These are phyloP conservation scores for Neopestalotiopsis sp. DNA, from an alignment of 2,329 filamentous ascomycete genomes.

Conservation along the genomic window DNA sequence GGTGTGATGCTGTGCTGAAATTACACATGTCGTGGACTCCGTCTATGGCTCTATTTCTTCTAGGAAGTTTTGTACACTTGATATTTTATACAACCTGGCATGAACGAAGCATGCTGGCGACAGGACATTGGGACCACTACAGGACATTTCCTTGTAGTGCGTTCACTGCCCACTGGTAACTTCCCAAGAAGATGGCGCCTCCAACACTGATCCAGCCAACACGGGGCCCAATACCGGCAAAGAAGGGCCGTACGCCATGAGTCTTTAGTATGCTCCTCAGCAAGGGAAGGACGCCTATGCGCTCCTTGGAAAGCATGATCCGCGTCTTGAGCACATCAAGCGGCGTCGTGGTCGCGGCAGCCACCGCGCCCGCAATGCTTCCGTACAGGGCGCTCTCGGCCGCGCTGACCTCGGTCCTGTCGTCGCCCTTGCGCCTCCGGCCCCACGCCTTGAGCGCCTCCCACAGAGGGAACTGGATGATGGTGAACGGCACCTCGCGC, in stretches of 20 bases:
- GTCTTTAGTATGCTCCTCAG: constrained; percentile 68
- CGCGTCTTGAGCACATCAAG: constrained; percentile 96
- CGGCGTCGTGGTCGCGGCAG: constrained; percentile 88
- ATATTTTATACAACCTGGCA: neutral
- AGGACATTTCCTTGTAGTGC: constrained; percentile 53
- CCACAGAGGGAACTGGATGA: constrained; percentile 98
- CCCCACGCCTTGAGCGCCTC: constrained; percentile 85
- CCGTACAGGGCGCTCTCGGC: constrained; percentile 85
- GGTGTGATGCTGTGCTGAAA: neutral
- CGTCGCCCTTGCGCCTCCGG: constrained; percentile 43
- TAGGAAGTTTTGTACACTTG: neutral
- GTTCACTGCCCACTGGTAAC: constrained; percentile 89
- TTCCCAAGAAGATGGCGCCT: constrained; percentile 91
- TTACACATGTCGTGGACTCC: neutral
- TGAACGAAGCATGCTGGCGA: neutral
- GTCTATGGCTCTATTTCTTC: neutral
- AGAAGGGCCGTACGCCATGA: constrained; percentile 71
- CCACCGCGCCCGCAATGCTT: constrained; percentile 80
- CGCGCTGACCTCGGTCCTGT: constrained; percentile 60
- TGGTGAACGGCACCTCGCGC: constrained; percentile 95
- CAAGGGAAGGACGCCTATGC: constrained; percentile 62
- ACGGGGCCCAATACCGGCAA: constrained; percentile 78
- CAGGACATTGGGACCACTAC: neutral
- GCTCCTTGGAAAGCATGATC: constrained; percentile 85
- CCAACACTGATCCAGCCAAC: constrained; percentile 95